Conservation (phyloP, 306 rosid species). For the Cercis canadensis region DNA sequence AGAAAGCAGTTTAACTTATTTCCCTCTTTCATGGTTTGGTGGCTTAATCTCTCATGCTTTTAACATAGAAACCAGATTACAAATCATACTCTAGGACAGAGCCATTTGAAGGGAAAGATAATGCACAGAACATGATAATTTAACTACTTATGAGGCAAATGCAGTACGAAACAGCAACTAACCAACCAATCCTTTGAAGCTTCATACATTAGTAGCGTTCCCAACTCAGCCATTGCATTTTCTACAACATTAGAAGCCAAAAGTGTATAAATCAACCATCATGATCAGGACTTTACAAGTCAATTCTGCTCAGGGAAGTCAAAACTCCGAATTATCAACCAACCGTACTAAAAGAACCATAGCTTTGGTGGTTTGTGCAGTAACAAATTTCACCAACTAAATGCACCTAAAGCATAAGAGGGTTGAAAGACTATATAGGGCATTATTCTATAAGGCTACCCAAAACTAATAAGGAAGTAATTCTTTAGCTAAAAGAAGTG, state of each 20-base stretch:
- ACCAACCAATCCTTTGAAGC: constrained; percentile 99
- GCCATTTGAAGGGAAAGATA: background rate
- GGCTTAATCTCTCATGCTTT: background rate
- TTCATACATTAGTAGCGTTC: constrained; percentile 88
- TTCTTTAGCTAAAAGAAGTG: constrained; percentile 17
- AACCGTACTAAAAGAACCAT: too few relatives aligned
- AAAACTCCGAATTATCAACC: background rate
- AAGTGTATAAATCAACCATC: constrained; percentile 15
- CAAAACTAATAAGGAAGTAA: background rate
- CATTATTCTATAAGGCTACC: background rate
- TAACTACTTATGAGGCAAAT: background rate
- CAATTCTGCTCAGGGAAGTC: background rate
- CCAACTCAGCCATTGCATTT: constrained; percentile 97
- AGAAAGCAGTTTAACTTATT: background rate
- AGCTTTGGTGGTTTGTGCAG: too few relatives aligned
- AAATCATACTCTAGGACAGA: constrained; percentile 14
- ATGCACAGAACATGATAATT: background rate
- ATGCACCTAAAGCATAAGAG: background rate
- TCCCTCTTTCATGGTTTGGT: background rate
- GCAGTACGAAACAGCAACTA: constrained; percentile 44
- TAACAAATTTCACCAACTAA: background rate
- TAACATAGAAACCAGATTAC: background rate
- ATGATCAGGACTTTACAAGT: background rate
- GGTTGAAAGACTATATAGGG: too few relatives aligned
- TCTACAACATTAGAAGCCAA: constrained; percentile 49